Conservation (phyloP, 2,329 filamentous ascomycete genomes). For the Helotiales sp. region DNA sequence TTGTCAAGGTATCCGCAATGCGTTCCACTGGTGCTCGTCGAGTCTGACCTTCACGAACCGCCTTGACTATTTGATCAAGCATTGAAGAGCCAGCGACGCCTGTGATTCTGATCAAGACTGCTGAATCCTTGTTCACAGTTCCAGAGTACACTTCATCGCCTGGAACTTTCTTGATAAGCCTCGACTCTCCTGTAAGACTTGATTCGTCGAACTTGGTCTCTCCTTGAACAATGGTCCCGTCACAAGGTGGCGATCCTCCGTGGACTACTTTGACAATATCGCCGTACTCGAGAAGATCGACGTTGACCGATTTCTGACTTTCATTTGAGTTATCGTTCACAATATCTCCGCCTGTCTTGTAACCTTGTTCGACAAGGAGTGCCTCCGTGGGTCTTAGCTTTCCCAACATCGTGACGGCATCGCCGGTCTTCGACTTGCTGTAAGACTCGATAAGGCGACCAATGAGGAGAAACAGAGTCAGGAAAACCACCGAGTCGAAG, state of each 20-base stretch:
- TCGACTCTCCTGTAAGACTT: constrained; percentile 80
- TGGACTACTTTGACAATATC: constrained; percentile 75
- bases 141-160: constrained; percentile 71
- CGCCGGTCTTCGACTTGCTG: constrained; percentile 86
- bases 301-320: constrained; percentile 30
- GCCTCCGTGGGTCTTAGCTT: constrained; percentile 78
- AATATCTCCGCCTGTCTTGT: constrained; percentile 2
- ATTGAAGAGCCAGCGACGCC: constrained; percentile 68
- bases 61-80: constrained; percentile 77
- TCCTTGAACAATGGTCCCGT: constrained; percentile 66
- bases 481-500: constrained; percentile 90
- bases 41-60: constrained; percentile 76
- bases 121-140: constrained; percentile 69
- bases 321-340: constrained; percentile 4
- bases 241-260: constrained; percentile 81
- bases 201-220: constrained; percentile 81
- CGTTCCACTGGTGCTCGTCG: constrained; percentile 74
- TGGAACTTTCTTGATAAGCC: constrained; percentile 59
- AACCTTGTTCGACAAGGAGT: constrained; percentile 57
- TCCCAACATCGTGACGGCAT: constrained; percentile 78
- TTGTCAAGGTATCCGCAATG: constrained; percentile 70
- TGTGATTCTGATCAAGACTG: constrained; percentile 63
- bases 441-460: constrained; percentile 81
- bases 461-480: constrained; percentile 81
- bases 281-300: constrained; percentile 67